A percentile compares a stretch with the other conserved stretches of the same genome.
phyloP scores from a whole-genome alignment of 768 basidiomycete genomes.

The Erythrobasidium yunnanense region DNA sequence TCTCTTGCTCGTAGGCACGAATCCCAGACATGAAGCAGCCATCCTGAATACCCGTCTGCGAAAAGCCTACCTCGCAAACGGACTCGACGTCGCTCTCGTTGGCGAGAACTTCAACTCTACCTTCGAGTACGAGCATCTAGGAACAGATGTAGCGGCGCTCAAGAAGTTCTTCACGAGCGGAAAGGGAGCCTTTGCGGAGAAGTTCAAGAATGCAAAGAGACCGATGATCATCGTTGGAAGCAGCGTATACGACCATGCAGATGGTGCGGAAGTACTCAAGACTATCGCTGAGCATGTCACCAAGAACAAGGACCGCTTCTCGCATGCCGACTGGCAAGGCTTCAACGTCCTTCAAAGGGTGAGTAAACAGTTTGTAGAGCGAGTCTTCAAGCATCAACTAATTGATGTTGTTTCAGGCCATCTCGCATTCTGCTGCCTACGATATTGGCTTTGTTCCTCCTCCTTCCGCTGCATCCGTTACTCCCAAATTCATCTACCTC shows the following conservation, averaged over 20 bases:
- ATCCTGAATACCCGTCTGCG: conserved; percentile 94
- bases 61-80: conserved; percentile 80
- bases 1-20: conserved; percentile 87
- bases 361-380: conserved; percentile 10
- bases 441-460: conserved; percentile 89
- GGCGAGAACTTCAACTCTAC: conserved; percentile 83
- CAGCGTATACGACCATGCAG: conserved; percentile 69
- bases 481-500: conserved; percentile 91
- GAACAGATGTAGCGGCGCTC: conserved; percentile 61
- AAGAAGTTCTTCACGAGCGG: conserved; percentile 62
- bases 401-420: conserved; percentile 49
- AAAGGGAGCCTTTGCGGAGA: conserved; percentile 66
- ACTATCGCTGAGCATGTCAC: conserved; percentile 68
- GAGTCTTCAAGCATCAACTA: background rate
- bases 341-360: conserved; percentile 87
- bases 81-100: conserved; percentile 74
- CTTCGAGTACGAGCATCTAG: conserved; percentile 87
- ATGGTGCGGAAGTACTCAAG: conserved; percentile 66
- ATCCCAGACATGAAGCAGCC: conserved; percentile 92
- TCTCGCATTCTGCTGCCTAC: conserved; percentile 85
- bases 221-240: conserved; percentile 90
- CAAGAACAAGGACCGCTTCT: conserved; percentile 58
- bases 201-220: conserved; percentile 78
- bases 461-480: conserved; percentile 58
- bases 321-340: conserved; percentile 90